A percentile compares a stretch with the other conserved stretches of the same genome.
phyloP scores from a whole-genome alignment of 2,329 filamentous ascomycete genomes.

The Aspergillus flavus region DNA sequence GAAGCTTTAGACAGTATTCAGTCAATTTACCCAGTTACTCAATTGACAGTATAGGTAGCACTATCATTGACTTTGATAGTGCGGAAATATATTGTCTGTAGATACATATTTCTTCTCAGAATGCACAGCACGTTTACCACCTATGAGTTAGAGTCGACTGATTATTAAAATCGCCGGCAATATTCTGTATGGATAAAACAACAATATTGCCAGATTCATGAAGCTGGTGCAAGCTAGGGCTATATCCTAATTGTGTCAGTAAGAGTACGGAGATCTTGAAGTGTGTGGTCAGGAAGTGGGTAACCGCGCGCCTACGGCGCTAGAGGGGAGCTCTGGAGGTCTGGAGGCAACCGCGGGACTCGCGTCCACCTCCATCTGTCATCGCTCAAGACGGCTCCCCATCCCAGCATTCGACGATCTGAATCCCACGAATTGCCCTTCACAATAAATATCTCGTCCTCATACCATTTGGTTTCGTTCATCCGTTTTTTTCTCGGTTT shows the following conservation, averaged over 20 bases:
- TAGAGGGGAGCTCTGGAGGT: conserved; percentile 21
- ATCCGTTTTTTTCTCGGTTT: not conserved
- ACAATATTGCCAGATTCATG: not conserved
- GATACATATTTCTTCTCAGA: too few species aligned
- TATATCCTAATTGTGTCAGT: not conserved
- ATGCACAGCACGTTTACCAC: not conserved
- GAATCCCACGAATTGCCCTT: conserved; percentile 19
- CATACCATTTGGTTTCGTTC: conserved; percentile 8
- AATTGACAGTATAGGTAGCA: too few species aligned
- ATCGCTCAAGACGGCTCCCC: conserved; percentile 22
- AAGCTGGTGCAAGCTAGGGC: not conserved
- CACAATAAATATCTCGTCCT: conserved; percentile 8
- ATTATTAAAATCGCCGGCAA: not conserved
- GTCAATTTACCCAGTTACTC: too few species aligned
- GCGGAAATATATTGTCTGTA: too few species aligned
- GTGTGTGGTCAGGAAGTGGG: not conserved
- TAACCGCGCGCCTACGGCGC: conserved; percentile 30
- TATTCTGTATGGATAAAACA: not conserved
- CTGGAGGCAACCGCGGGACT: conserved; percentile 30
- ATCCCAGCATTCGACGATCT: conserved; percentile 18
- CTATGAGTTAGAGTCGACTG: not conserved
- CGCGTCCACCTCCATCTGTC: conserved; percentile 31
- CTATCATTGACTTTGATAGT: too few species aligned
- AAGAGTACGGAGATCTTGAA: not conserved
- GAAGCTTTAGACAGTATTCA: too few species aligned